These are phyloP conservation scores for Chalara sp. DNA, from an alignment of 2,329 filamentous ascomycete genomes.

Conservation along the genomic window DNA sequence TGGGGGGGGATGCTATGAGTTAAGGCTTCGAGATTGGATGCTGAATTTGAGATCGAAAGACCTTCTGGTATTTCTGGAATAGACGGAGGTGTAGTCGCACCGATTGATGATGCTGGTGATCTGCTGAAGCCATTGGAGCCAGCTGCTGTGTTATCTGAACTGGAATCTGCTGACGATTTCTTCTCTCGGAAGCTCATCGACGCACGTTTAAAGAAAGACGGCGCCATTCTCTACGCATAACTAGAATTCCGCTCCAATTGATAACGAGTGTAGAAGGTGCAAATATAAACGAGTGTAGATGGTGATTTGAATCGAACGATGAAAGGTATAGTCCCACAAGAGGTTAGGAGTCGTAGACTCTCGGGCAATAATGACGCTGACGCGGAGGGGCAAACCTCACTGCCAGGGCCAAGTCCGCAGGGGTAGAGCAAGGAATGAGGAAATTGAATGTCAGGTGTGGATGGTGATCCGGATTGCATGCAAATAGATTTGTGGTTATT, in stretches of 20 bases:
- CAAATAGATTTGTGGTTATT: no score
- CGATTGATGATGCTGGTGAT: slow-evolving; percentile 31
- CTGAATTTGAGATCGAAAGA: slow-evolving; percentile 39
- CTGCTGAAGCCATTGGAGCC: slow-evolving; percentile 45
- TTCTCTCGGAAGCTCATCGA: neutral
- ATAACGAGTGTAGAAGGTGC: no score
- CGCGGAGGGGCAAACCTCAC: no score
- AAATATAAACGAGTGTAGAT: no score
- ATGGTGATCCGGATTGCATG: no score
- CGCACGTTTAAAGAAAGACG: neutral
- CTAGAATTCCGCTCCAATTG: neutral
- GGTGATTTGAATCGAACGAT: no score
- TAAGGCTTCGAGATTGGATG: slow-evolving; percentile 56
- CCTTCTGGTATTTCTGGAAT: neutral
- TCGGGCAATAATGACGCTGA: no score
- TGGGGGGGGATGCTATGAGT: slow-evolving; percentile 39
- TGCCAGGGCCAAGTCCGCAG: no score
- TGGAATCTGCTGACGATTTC: neutral
- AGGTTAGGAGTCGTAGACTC: no score
- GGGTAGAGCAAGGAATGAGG: no score
- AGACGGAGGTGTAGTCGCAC: neutral
- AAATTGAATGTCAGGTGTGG: no score
- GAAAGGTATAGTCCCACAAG: no score
- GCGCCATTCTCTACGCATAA: neutral
- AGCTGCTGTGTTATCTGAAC: neutral